Percentiles rank a stretch among this genome's conserved stretches.
These are phyloP conservation scores for Sporobolomyces roseus DNA, from an alignment of 768 basidiomycete species.

Conservation along the genomic window DNA sequence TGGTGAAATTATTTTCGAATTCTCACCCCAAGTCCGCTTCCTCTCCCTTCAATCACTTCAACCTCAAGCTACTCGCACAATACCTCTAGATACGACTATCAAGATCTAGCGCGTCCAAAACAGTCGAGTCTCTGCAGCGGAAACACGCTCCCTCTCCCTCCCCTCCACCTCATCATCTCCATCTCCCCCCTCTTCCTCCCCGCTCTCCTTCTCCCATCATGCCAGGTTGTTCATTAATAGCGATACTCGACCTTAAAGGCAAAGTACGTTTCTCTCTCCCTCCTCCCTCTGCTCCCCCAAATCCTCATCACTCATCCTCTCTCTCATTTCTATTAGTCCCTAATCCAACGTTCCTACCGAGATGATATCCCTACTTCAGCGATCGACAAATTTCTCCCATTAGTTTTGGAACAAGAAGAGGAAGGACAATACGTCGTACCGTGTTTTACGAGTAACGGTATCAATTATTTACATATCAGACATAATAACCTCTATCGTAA, in stretches of 20 bases:
- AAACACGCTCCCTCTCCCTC: not conserved
- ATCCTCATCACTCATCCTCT: not conserved
- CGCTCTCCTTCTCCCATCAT: slow-evolving; percentile 4
- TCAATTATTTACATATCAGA: slow-evolving; percentile 98
- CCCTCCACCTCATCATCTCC: not conserved
- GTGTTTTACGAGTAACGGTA: slow-evolving; percentile 87
- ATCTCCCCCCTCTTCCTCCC: not conserved
- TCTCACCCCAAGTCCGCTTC: too few relatives aligned
- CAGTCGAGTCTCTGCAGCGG: too few relatives aligned
- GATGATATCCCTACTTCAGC: slow-evolving; percentile 88
- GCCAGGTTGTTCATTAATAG: slow-evolving; percentile 60
- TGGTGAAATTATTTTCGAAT: too few relatives aligned
- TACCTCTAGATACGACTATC: too few relatives aligned
- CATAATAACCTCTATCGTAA: slow-evolving; percentile 94
- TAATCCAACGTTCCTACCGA: slow-evolving; percentile 92
- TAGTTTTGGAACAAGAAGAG: slow-evolving; percentile 92
- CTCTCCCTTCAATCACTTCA: too few relatives aligned
- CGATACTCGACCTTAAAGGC: slow-evolving; percentile 96
- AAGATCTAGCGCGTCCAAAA: too few relatives aligned
- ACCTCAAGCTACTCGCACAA: too few relatives aligned
- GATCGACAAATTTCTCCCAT: slow-evolving; percentile 88
- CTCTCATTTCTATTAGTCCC: slow-evolving; percentile 53
- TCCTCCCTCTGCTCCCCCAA: not conserved
- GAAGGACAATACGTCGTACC: slow-evolving; percentile 94
- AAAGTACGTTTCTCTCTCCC: slow-evolving; percentile 53